A percentile compares a stretch with the other conserved stretches of the same genome.
Evolutionary conservation across 1,284 basidiomycete genomes (phyloP).

Genomic region (Cerrena zonata): DNA sequence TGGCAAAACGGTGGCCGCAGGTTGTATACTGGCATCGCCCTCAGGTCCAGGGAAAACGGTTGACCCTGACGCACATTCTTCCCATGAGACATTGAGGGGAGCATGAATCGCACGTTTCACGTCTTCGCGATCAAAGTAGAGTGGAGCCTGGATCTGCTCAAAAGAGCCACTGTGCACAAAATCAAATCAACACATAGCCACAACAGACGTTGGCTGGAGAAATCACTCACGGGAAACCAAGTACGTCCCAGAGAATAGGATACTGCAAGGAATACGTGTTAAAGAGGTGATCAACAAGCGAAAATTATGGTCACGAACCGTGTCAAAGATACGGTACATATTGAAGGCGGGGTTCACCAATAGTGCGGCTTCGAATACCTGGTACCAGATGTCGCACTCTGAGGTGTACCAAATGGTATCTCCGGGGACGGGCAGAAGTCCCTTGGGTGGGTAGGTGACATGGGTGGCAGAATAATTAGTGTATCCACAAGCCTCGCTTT

Average conservation of each 20-base stretch:
- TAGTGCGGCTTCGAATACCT: conserved; percentile 55
- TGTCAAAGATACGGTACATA: conserved; percentile 71
- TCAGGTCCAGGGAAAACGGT: conserved; percentile 57
- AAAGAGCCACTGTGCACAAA: conserved; percentile 50
- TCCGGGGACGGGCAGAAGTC: conserved; percentile 51
- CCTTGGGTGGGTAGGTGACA: conserved; percentile 61
- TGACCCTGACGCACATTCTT: conserved; percentile 54
- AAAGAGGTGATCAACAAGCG: not conserved
- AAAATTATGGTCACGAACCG: conserved; percentile 28
- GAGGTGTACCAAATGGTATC: conserved; percentile 35
- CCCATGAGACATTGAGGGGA: conserved; percentile 55
- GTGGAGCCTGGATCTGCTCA: conserved; percentile 37
- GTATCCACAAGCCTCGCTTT: conserved; percentile 55
- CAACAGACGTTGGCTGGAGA: no score
- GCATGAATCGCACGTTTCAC: conserved; percentile 74
- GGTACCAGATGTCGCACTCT: conserved; percentile 64
- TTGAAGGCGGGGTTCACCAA: conserved; percentile 70
- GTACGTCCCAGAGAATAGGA: conserved; percentile 67
- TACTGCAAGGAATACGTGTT: conserved; percentile 27
- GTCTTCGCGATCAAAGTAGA: conserved; percentile 66
- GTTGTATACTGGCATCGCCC: conserved; percentile 58
- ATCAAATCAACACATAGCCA: not conserved
- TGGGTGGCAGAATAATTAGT: conserved; percentile 56
- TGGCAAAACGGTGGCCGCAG: conserved; percentile 59
- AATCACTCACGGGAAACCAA: conserved; percentile 61